Percentiles rank a stretch among this genome's conserved stretches.
These are phyloP conservation scores for Myriosclerotinia duriaeana DNA, from an alignment of 2,329 filamentous ascomycete genomes.

Conservation along the genomic window DNA sequence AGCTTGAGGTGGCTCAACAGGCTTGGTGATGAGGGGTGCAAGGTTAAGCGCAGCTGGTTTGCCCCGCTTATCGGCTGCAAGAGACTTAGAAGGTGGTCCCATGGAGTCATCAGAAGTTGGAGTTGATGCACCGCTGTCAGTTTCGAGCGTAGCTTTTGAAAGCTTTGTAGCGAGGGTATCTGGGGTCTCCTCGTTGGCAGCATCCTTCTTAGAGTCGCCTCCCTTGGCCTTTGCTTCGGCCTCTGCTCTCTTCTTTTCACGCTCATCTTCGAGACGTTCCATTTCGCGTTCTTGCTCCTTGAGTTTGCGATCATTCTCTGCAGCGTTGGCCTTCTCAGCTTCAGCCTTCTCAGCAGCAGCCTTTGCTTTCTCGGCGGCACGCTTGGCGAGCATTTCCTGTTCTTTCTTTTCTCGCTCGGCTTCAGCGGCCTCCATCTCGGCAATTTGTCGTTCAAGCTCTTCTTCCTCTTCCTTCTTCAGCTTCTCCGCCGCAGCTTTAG, in stretches of 20 bases:
- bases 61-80: conserved; percentile 60
- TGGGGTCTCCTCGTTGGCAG: conserved; percentile 34
- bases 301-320: conserved; percentile 63
- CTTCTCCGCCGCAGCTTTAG: conserved; percentile 39
- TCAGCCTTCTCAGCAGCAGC: conserved; percentile 47
- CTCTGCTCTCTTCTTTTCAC: conserved; percentile 58
- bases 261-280: conserved; percentile 71
- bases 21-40: conserved; percentile 74
- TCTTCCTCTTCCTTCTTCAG: conserved; percentile 51
- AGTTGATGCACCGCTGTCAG: conserved; percentile 45
- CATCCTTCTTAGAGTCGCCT: conserved; percentile 34
- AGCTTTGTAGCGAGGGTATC: conserved; percentile 47
- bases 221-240: conserved; percentile 43
- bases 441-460: conserved; percentile 59
- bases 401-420: conserved; percentile 40
- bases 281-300: conserved; percentile 71
- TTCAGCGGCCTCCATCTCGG: conserved; percentile 53
- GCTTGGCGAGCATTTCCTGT: conserved; percentile 40
- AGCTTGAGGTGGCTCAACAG: conserved; percentile 86
- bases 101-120: conserved; percentile 48
- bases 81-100: conserved; percentile 53
- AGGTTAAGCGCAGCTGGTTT: conserved; percentile 91
- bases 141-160: conserved; percentile 51
- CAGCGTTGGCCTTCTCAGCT: conserved; percentile 50
- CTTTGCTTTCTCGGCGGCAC: conserved; percentile 42